Evolutionary conservation across 2,329 filamentous ascomycete genomes (phyloP).

Genomic region (Zasmidium citrigriseum): DNA sequence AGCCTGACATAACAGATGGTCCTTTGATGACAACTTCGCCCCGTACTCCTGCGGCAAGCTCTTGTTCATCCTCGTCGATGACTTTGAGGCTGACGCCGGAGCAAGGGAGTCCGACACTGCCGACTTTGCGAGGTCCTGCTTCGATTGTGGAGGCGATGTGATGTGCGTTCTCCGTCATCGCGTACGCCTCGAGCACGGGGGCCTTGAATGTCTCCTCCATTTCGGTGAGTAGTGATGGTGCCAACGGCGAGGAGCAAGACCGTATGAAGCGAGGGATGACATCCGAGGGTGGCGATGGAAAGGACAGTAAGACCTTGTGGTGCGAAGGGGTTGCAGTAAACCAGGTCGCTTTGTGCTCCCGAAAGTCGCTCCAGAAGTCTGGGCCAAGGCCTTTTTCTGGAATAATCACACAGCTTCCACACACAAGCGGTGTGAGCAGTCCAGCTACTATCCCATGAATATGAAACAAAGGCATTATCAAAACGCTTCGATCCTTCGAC

Average conservation of each 20-base stretch:
- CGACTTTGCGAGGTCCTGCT: background rate
- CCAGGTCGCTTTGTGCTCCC: conserved; percentile 75
- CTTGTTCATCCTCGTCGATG: conserved; percentile 68
- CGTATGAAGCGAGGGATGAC: conserved; percentile 83
- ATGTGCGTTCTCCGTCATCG: conserved; percentile 86
- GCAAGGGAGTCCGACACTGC: background rate
- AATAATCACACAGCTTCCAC: conserved; percentile 75
- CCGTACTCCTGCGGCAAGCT: conserved; percentile 69
- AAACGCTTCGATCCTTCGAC: conserved; percentile 70
- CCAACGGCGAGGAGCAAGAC: conserved; percentile 82
- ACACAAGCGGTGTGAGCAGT: conserved; percentile 73
- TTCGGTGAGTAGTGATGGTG: conserved; percentile 75
- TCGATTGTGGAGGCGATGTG: conserved; percentile 34
- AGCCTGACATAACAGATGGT: conserved; percentile 80
- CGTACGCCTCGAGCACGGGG: conserved; percentile 83
- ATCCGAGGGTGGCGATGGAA: conserved; percentile 63
- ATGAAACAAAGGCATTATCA: conserved; percentile 89
- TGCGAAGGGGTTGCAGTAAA: conserved; percentile 88
- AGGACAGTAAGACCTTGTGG: conserved; percentile 70
- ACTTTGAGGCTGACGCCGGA: conserved; percentile 71
- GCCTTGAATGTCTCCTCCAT: conserved; percentile 70
- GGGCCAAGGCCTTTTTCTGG: conserved; percentile 71
- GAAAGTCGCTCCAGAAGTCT: conserved; percentile 79
- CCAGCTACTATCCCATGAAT: conserved; percentile 84
- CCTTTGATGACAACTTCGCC: conserved; percentile 77